Conservation (phyloP, 495 filamentous ascomycete genomes). For the Aspergillus saccharolyticus region DNA sequence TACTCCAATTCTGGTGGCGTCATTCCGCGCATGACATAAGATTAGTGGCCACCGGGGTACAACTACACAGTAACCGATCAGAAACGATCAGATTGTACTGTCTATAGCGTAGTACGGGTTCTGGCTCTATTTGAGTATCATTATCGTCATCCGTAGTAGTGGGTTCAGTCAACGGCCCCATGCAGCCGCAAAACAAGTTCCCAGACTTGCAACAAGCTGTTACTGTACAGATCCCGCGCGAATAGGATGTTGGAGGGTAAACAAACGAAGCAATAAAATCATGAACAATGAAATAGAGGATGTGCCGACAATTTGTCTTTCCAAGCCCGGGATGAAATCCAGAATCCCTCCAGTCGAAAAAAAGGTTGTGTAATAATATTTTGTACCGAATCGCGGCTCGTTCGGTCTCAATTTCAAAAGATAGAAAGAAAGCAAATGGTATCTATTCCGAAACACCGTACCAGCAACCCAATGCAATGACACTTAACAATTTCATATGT, state of each 20-base stretch:
- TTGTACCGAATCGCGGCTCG: slow-evolving; percentile 10
- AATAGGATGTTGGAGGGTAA: slow-evolving; percentile 13
- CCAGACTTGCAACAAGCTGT: slow-evolving; percentile 1
- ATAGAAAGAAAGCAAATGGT: slow-evolving; percentile 28
- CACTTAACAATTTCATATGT: slow-evolving; percentile 16
- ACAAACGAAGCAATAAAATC: slow-evolving; percentile 10
- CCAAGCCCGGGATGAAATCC: slow-evolving; percentile 10
- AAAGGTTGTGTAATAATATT: not conserved
- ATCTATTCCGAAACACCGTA: slow-evolving; percentile 33
- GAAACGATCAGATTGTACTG: too few species aligned
- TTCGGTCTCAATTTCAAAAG: slow-evolving; percentile 6
- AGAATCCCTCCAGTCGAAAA: slow-evolving; percentile 3
- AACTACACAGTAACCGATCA: too few species aligned
- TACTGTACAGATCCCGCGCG: slow-evolving; percentile 32
- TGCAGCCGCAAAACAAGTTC: not conserved
- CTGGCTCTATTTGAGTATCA: not conserved
- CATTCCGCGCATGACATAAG: slow-evolving; percentile 14
- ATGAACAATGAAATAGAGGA: slow-evolving; percentile 9
- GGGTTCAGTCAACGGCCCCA: not conserved
- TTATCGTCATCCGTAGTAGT: not conserved
- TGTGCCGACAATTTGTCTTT: slow-evolving; percentile 5
- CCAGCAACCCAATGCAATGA: slow-evolving; percentile 18
- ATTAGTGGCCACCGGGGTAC: slow-evolving; percentile 3
- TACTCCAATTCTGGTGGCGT: slow-evolving; percentile 9
- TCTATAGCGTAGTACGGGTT: not conserved